Base-by-base conservation (phyloP, 163 green algal genomes). In the Prototheca stagnorum region DNA sequence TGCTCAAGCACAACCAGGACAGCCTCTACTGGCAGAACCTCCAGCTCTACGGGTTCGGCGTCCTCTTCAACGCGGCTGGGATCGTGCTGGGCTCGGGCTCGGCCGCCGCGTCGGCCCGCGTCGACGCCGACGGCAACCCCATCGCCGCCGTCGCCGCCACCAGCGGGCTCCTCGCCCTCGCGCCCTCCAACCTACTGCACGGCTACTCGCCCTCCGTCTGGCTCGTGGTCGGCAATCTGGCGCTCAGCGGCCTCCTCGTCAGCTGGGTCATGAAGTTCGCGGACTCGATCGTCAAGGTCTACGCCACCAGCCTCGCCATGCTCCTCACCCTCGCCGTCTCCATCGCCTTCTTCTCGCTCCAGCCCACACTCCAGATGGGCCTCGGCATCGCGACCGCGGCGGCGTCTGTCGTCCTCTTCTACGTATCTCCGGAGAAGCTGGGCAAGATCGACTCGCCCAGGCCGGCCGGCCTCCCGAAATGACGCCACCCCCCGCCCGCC, bases 201-300 rank as follows among this genome's bases (percentile, higher is more conserved):
- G 75, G 75, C 3, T 85, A 76, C 59, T 65, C 57, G 40, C 20
- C 8, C 7, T 43, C 69, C n/a, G 81, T 72, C n/a, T 75, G 64
- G 44, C 45, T 77, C 39, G 62, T 82, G 34, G 72, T 84, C 8
- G 44, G 61, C 58, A 85, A 85, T 65, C 57, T 82, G 46, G 62
- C 72, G 12, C 72, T 84, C 50, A 68, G 47, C 31, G 75, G 75
- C 12, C 64, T 85, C 42, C 47, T 80, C 22, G 66, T 85, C 14
- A 74, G 59, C 11, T 82, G 75, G 75, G 62, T 85, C 27, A 79
- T 79, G 62, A 85, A 85, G 62, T 85, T 70, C 58, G 74, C 71
- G 16, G 72, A 84, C 61, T 50, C 39, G 23, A 56, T 63, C 47
- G 57, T 61, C 50, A 72, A 80, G 64, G 73, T 84, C 41, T 84